Evolutionary conservation across 352 stramenopile species (phyloP).

Genomic region (Elongisporangium undulatum): DNA sequence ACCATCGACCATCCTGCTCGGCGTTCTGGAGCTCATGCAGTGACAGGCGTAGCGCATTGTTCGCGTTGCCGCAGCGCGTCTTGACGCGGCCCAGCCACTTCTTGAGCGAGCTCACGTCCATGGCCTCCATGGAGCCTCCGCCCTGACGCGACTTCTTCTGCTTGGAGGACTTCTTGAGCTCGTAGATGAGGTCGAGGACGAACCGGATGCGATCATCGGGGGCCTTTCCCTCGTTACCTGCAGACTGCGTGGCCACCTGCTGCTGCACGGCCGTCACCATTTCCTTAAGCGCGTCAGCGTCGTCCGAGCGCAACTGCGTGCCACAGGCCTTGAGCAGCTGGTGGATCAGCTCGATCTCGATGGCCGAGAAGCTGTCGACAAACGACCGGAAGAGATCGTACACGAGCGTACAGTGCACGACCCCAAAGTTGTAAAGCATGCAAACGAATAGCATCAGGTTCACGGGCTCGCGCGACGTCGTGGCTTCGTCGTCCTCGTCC

Average conservation of each 20-base stretch:
- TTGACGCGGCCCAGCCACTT: conserved; percentile 96
- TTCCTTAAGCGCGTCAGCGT: conserved; percentile 77
- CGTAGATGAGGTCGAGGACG: conserved; percentile 95
- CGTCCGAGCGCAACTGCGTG: conserved; percentile 78
- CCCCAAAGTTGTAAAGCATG: conserved; percentile 90
- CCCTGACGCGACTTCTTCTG: conserved; percentile 67
- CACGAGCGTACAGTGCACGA: conserved; percentile 87
- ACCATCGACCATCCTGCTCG: conserved; percentile 93
- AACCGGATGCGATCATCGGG: conserved; percentile 68
- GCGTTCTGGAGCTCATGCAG: conserved; percentile 72
- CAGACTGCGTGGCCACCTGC: conserved; percentile 46
- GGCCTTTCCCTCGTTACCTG: conserved; percentile 17
- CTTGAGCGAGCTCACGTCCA: conserved; percentile 77
- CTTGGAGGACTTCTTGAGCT: conserved; percentile 95
- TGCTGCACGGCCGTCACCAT: conserved; percentile 83
- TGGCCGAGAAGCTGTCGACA: conserved; percentile 59
- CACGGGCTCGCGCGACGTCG: conserved; percentile 54
- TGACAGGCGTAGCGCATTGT: conserved; percentile 68
- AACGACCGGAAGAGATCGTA: conserved; percentile 88
- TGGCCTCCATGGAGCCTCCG: conserved; percentile 25
- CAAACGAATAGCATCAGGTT: conserved; percentile 87
- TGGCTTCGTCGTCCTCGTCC: conserved; percentile 21
- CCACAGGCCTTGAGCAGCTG: conserved; percentile 80
- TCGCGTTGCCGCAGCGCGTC: conserved; percentile 71
- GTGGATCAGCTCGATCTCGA: conserved; percentile 87